Base-by-base conservation (phyloP, 2,329 filamentous ascomycete species). In the Epichloe sylvatica region DNA sequence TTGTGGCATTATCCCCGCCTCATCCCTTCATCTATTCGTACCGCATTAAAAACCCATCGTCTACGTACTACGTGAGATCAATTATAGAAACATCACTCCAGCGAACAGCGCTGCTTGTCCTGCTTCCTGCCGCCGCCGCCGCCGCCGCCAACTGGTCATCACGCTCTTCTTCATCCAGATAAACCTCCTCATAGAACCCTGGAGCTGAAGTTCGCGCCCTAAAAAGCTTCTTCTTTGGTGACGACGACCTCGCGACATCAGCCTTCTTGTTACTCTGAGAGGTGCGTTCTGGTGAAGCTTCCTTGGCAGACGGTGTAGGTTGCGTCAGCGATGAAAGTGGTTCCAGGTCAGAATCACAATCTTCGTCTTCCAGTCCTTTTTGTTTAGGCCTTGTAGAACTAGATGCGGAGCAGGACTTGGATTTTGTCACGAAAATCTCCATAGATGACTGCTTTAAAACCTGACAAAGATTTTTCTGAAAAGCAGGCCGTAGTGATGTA, bases 131-230 rank as follows among this genome's bases (percentile, higher is more conserved):
- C 1, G 47, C 51, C 8, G 56, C 21, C 41, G 60, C 53, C 1
- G 47, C 51, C 8, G 56, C 21, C 41, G 53, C 54, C 21, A 60
- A 33, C 45, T 51, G 51, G 6, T 54, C 57, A 13, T 62, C 60
- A 1, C 57, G 55, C 50, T 67, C 54, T 12, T 60, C 55, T 1
- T 51, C 53, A 1, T 58, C 55, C 7, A 61, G 55, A 15, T 61
- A 54, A 2, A 62, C 48, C 34, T 64, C 68, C 25, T 60, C 57
- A 53, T 69, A 67, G 57, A 70, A 73, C 3, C 70, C 70, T 5
- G 57, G 57, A 13, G 58, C 58, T 42, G 66, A 67, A 25, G 57
- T 58, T 40, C 63, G 63, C 12, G 69, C 67, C 36, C 68, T 55
- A 51, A 68, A 62, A 12, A 70, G 52, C 51, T 66, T 71, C 53